phyloP scores from a whole-genome alignment of 2,329 filamentous ascomycete species.

The Apiospora pterosperma region DNA sequence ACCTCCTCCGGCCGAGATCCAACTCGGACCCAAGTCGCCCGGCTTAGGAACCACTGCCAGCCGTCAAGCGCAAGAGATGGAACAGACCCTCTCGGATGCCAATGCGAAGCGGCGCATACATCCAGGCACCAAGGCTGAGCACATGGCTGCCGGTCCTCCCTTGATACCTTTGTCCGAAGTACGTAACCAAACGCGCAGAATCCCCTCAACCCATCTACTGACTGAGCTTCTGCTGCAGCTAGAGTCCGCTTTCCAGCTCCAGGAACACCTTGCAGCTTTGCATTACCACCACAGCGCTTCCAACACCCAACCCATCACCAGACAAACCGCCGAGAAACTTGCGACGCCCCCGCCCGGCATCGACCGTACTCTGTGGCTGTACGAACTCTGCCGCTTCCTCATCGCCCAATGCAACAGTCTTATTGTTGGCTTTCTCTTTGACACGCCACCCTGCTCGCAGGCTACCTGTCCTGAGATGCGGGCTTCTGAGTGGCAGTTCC shows the following conservation, averaged over 20 bases:
- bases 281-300: constrained; percentile 75
- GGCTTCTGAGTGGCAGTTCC: constrained; percentile 97
- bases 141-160: constrained; percentile 91
- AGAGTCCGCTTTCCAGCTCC: constrained; percentile 94
- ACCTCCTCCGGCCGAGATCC: constrained; percentile 90
- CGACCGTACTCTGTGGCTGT: constrained; percentile 90
- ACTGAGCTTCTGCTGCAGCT: constrained; percentile 65
- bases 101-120: constrained; percentile 82
- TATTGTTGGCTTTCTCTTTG: constrained; percentile 89
- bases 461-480: constrained; percentile 96
- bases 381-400: constrained; percentile 94
- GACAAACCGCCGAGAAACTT: constrained; percentile 70
- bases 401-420: constrained; percentile 92
- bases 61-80: constrained; percentile 59
- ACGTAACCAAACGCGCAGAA: constrained; percentile 24
- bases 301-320: constrained; percentile 68
- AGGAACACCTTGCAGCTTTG: constrained; percentile 92
- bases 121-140: constrained; percentile 83
- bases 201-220: neutral
- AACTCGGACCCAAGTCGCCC: constrained; percentile 78
- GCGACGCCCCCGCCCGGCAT: constrained; percentile 77
- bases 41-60: constrained; percentile 36
- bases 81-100: constrained; percentile 63
- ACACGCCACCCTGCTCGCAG: constrained; percentile 83
- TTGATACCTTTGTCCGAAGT: constrained; percentile 83